Conservation (phyloP, 768 basidiomycete species). For the Polyporus arcularius region DNA sequence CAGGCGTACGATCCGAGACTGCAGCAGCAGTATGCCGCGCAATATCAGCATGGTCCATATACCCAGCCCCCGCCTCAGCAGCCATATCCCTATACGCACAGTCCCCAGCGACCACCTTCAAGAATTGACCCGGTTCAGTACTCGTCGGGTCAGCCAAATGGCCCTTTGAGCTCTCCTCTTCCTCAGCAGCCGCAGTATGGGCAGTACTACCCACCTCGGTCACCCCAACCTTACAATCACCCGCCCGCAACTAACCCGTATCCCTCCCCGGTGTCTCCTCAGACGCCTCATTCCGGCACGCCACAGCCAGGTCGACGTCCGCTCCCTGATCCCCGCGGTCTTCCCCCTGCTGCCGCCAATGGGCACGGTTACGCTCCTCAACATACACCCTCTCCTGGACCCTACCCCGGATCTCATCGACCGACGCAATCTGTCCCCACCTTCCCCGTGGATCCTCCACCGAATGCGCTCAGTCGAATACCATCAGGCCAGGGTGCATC, state of each 20-base stretch:
- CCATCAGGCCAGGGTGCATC: background rate
- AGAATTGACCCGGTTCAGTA: conserved; percentile 2
- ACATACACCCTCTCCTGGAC: conserved; percentile 19
- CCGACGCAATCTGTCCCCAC: conserved; percentile 17
- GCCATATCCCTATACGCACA: background rate
- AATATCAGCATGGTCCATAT: conserved; percentile 3
- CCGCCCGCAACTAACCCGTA: conserved; percentile 5
- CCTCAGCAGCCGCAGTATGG: conserved; percentile 13
- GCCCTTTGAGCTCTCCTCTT: background rate
- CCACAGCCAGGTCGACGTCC: conserved; percentile 20
- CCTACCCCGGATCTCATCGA: conserved; percentile 10
- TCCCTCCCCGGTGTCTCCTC: conserved; percentile 16
- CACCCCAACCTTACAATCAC: conserved; percentile 5
- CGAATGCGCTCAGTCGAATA: background rate
- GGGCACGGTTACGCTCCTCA: conserved; percentile 19
- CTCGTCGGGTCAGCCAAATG: background rate
- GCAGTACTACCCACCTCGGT: conserved; percentile 6
- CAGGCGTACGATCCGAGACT: conserved; percentile 2
- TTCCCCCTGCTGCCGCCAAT: conserved; percentile 15
- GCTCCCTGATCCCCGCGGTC: conserved; percentile 22
- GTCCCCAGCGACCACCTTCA: conserved; percentile 2
- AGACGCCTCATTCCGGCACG: background rate
- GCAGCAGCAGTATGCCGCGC: conserved; percentile 1
- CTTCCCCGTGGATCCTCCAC: conserved; percentile 4
- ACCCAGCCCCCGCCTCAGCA: background rate